Evolutionary conservation across 371 early-diverging fungal genomes (phyloP).

Genomic region (Mortierella sp.): DNA sequence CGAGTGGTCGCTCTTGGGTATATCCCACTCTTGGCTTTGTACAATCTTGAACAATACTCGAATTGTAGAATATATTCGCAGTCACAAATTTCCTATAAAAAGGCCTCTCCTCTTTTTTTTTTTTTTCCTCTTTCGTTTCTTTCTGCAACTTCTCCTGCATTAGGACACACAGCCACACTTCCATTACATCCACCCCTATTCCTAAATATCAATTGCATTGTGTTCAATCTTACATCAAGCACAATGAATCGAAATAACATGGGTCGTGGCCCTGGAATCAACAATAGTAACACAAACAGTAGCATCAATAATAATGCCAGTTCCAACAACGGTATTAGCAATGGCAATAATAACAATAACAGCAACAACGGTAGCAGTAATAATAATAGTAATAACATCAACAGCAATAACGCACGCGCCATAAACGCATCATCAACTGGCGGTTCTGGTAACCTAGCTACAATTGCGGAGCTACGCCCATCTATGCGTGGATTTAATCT

Average conservation of each 20-base stretch:
- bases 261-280: constrained; percentile 17
- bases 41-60: too few relatives aligned
- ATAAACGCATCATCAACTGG: constrained; percentile 10
- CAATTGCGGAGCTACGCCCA: constrained; percentile 26
- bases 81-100: background rate
- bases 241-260: constrained; percentile 29
- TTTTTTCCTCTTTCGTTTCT: constrained; percentile 9
- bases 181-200: background rate
- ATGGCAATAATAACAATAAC: background rate
- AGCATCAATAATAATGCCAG: background rate
- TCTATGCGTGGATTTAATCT: constrained; percentile 36
- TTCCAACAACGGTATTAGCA: background rate
- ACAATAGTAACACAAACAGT: background rate
- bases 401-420: background rate
- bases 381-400: background rate
- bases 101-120: background rate
- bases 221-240: background rate
- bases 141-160: background rate
- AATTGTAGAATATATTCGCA: background rate
- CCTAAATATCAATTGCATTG: background rate
- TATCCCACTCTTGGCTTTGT: too few relatives aligned
- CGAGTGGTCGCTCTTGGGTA: too few relatives aligned
- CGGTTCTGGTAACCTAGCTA: constrained; percentile 12
- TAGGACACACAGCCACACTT: constrained; percentile 2
- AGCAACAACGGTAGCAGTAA: background rate